Evolutionary conservation across 176 grass and related monocot species (phyloP).

Genomic region (Tillandsia leiboldiana): DNA sequence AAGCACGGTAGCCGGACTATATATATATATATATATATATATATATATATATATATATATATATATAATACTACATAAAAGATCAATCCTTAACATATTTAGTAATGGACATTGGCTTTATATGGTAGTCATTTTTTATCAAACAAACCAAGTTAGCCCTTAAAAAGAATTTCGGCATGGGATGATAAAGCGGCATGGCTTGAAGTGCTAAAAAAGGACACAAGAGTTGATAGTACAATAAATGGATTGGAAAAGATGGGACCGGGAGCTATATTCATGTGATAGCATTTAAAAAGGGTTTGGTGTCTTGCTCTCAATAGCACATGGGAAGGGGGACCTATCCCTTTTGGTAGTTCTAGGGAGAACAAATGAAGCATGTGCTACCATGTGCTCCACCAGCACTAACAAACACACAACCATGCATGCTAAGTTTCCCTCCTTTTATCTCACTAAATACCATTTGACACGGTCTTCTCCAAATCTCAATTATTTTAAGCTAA

Average conservation of each 20-base stretch:
- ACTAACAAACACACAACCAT: neutral
- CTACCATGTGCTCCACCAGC: slow-evolving; percentile 5
- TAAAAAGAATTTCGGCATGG: too few species aligned
- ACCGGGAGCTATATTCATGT: neutral
- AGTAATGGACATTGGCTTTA: too few species aligned
- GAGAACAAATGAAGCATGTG: neutral
- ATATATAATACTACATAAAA: too few species aligned
- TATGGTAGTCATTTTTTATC: too few species aligned
- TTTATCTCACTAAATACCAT: neutral
- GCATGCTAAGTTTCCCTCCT: neutral
- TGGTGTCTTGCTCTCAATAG: neutral
- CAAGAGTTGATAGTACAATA: neutral
- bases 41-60: too few species aligned
- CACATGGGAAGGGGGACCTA: slow-evolving; percentile 6
- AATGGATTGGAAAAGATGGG: neutral
- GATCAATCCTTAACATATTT: too few species aligned
- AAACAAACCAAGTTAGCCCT: too few species aligned
- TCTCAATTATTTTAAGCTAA: neutral
- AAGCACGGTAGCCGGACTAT: too few species aligned
- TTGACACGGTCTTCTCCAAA: neutral
- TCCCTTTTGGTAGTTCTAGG: neutral
- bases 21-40: too few species aligned
- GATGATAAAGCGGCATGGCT: neutral
- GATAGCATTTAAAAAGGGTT: slow-evolving; percentile 1
- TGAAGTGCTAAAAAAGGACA: neutral